Base-by-base conservation (phyloP, 2,329 filamentous ascomycete genomes). In the Pezicula carpinea region DNA sequence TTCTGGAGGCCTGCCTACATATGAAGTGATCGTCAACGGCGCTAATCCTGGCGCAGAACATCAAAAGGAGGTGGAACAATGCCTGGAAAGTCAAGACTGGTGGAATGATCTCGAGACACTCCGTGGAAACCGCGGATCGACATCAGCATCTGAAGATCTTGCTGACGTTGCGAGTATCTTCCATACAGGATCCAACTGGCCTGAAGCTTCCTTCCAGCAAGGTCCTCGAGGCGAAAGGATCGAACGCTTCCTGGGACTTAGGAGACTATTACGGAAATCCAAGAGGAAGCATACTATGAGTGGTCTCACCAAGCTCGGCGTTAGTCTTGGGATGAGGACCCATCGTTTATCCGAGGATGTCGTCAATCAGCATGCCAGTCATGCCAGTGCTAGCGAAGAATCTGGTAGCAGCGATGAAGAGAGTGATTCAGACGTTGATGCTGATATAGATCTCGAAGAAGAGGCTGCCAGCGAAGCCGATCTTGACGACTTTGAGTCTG, bases 1-100 rank as follows among this genome's bases (percentile, higher is more conserved):
- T 1, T 85, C 80, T 41, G 88, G 89, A 1, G 70, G 80, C 14
- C 64, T 95, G 4, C 74, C 80, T 33, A 85, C 82, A 1, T 95
- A 95, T 58, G 83, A 91, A 53, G 72, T 82, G 22, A 87, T 95
- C 47, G 78, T 95, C 42, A 89, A 93, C 54, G 89, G 87, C 1
- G 73, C 76, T 18, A 68, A 69, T 17, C 66, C 74, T 11, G 73
- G 75, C 41, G 70, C 75, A 4, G 76, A 83, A 42, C 73, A 75
- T 3, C 74, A 81, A 36, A 71, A 75, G 14, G 69, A 80, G 8
- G 81, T 93, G 13, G 76, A 89, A 49, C 74, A 80, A 18, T 75
- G 82, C 4, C 67, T 95, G 13, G 77, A 77, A 53, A 78, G 82
- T 8, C 85, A 93, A 58, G 79, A 84, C 26, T 95, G 89, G 89